These are phyloP conservation scores for Neurospora tetrasperma DNA, from an alignment of 495 filamentous ascomycete species.

Conservation along the genomic window DNA sequence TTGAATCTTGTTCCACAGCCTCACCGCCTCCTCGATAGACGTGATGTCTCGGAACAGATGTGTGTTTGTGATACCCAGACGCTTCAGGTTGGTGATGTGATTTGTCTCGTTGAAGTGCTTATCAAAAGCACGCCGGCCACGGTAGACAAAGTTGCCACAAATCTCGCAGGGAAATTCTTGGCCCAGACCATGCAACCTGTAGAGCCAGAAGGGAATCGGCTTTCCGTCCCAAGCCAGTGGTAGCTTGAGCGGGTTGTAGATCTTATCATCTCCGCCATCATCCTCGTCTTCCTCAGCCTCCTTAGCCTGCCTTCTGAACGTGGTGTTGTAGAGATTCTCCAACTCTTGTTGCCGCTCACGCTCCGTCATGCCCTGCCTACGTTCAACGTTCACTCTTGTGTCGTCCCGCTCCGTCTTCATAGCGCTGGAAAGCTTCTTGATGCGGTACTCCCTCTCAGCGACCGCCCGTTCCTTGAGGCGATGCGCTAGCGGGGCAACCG, in stretches of 20 bases:
- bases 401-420: slow-evolving; percentile 74
- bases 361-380: slow-evolving; percentile 92
- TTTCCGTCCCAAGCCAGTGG: slow-evolving; percentile 97
- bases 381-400: slow-evolving; percentile 85
- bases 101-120: slow-evolving; percentile 94
- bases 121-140: slow-evolving; percentile 89
- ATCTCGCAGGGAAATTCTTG: slow-evolving; percentile 95
- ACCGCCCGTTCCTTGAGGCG: slow-evolving; percentile 82
- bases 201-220: slow-evolving; percentile 97
- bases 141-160: slow-evolving; percentile 96
- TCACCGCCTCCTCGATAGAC: slow-evolving; percentile 74
- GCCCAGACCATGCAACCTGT: slow-evolving; percentile 90
- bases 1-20: slow-evolving; percentile 89
- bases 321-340: slow-evolving; percentile 68
- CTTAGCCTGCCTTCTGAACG: slow-evolving; percentile 17
- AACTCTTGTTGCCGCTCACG: slow-evolving; percentile 85
- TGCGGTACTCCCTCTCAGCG: slow-evolving; percentile 76
- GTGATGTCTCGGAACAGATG: slow-evolving; percentile 91
- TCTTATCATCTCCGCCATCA: slow-evolving; percentile 63
- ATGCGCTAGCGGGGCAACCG: slow-evolving; percentile 28
- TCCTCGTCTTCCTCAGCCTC: slow-evolving; percentile 37
- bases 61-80: slow-evolving; percentile 86
- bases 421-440: slow-evolving; percentile 61
- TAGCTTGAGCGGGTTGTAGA: slow-evolving; percentile 94
- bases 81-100: slow-evolving; percentile 88